These are phyloP conservation scores for Cymbopogon flexuosus DNA, from an alignment of 202 grass and related monocot species.

Conservation along the genomic window DNA sequence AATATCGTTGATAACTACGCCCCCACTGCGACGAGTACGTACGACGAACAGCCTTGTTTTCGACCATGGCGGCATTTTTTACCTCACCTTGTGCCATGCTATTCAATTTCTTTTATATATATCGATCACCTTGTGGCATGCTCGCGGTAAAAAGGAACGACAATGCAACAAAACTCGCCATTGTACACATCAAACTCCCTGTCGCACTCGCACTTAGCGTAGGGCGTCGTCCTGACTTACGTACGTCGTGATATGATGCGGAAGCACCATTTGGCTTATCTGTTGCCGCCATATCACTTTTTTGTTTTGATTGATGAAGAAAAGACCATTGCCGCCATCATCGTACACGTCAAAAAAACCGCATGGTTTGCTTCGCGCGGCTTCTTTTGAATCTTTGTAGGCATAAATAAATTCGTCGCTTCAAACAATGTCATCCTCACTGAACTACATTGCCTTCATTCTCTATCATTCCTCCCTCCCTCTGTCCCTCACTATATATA, in stretches of 20 bases:
- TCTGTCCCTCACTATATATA: background rate
- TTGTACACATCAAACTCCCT: background rate
- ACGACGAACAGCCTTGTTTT: background rate
- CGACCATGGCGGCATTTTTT: background rate
- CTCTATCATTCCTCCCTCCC: too few species aligned
- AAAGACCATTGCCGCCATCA: background rate
- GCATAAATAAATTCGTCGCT: background rate
- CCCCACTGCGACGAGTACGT: background rate
- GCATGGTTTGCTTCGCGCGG: conserved; percentile 36
- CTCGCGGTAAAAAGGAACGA: too few species aligned
- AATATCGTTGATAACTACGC: background rate
- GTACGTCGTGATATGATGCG: too few species aligned
- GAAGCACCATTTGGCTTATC: background rate
- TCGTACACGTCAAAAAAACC: conserved; percentile 23
- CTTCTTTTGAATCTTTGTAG: conserved; percentile 2
- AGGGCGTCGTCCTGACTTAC: too few species aligned
- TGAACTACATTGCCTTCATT: background rate
- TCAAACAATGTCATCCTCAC: conserved; percentile 4
- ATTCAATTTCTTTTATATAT: too few species aligned
- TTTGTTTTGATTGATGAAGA: background rate
- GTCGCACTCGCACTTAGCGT: background rate
- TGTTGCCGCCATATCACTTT: background rate
- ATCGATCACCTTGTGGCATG: too few species aligned
- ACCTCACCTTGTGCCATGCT: background rate
- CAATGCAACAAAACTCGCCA: background rate